Evolutionary conservation across 805 yeast species (phyloP).

Genomic region (Saturnispora dispora): DNA sequence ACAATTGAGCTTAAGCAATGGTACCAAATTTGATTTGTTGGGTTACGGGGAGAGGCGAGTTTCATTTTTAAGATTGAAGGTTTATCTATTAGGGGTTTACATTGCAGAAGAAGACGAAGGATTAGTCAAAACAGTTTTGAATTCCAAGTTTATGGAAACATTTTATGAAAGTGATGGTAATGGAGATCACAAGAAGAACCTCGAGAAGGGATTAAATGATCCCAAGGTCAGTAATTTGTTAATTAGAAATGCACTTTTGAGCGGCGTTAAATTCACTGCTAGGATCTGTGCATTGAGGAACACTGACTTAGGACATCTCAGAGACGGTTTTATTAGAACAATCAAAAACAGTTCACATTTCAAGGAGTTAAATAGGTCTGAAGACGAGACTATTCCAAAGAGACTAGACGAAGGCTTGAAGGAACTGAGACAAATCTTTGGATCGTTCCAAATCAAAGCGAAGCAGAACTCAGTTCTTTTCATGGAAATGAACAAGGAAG

Average conservation of each 20-base stretch:
- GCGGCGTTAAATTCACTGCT: constrained; percentile 55
- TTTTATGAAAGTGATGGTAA: constrained; percentile 17
- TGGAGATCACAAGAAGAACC: constrained; percentile 31
- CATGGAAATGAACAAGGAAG: constrained; percentile 44
- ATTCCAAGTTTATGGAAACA: constrained; percentile 33
- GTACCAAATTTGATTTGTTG: constrained; percentile 40
- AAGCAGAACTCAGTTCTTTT: constrained; percentile 63
- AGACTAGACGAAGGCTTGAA: constrained; percentile 42
- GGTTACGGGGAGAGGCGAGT: constrained; percentile 82
- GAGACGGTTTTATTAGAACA: constrained; percentile 83
- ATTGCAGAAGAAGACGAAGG: constrained; percentile 50
- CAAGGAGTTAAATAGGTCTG: constrained; percentile 36
- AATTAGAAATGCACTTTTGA: constrained; percentile 46
- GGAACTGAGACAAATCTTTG: constrained; percentile 54
- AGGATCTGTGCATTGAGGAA: constrained; percentile 81
- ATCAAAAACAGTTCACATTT: constrained; percentile 58
- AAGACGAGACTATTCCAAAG: constrained; percentile 30
- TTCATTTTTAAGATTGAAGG: constrained; percentile 72
- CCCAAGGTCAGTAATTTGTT: constrained; percentile 43
- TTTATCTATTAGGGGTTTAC: constrained; percentile 82
- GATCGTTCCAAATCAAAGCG: constrained; percentile 52
- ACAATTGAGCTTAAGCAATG: constrained; percentile 13
- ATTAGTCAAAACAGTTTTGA: constrained; percentile 33
- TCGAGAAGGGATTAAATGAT: constrained; percentile 40
- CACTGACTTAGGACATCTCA: constrained; percentile 82